Conservation (phyloP, 164 flowering plant species). For the Dillenia turbinata region DNA sequence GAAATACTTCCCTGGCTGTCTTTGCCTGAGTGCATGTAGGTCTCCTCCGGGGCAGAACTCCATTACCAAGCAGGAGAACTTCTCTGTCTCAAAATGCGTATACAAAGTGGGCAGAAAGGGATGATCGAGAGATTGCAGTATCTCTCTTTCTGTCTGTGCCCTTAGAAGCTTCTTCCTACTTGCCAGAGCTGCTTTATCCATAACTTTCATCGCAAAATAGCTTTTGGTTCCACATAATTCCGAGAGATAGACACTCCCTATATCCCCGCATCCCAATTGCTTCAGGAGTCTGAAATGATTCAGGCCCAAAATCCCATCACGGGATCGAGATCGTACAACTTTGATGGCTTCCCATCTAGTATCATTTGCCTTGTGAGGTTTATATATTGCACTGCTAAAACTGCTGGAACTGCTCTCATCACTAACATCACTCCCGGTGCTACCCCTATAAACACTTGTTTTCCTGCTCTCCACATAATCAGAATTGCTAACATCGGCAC, state of each 20-base stretch:
- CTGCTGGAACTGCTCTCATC: slow-evolving; percentile 81
- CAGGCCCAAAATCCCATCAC: slow-evolving; percentile 48
- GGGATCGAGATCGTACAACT: slow-evolving; percentile 47
- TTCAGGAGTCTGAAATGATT: slow-evolving; percentile 60
- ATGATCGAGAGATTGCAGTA: slow-evolving; percentile 81
- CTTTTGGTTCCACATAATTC: slow-evolving; percentile 61
- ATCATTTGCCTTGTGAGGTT: slow-evolving; percentile 80
- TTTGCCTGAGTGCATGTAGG: slow-evolving; percentile 75
- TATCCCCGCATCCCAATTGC: slow-evolving; percentile 79
- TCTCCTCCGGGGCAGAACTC: slow-evolving; percentile 96
- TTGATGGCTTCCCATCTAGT: slow-evolving; percentile 77
- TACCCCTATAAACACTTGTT: slow-evolving; percentile 55
- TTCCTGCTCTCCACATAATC: slow-evolving; percentile 59
- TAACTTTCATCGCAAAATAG: slow-evolving; percentile 83
- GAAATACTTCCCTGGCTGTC: slow-evolving; percentile 78
- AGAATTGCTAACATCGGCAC: slow-evolving; percentile 40
- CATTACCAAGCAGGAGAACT: slow-evolving; percentile 77
- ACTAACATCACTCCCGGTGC: slow-evolving; percentile 77
- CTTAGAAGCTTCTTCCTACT: slow-evolving; percentile 76
- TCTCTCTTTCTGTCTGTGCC: slow-evolving; percentile 90
- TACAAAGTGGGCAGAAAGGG: slow-evolving; percentile 85
- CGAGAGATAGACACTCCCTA: slow-evolving; percentile 71
- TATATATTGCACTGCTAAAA: slow-evolving; percentile 49
- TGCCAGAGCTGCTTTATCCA: slow-evolving; percentile 64
- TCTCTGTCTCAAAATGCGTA: slow-evolving; percentile 80